Conservation (phyloP, 2,329 filamentous ascomycete genomes). For the Colletotrichum kahawae region DNA sequence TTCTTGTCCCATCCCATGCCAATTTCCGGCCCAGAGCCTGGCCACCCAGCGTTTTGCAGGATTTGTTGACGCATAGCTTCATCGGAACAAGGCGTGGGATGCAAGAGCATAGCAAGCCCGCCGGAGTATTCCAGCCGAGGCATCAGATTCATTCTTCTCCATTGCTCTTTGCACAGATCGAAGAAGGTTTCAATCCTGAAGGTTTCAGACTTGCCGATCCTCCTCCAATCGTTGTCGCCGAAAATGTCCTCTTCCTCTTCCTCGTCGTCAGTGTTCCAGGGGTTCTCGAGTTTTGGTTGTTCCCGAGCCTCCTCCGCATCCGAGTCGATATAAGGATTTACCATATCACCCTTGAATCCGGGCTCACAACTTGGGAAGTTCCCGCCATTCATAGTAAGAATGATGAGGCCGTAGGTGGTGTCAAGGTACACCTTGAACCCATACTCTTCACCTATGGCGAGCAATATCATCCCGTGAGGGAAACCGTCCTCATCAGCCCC, state of each 20-base stretch:
- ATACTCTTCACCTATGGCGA: background rate
- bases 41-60: background rate
- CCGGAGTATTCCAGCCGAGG: too few relatives aligned
- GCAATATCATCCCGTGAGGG: background rate
- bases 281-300: rapidly evolving
- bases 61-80: background rate
- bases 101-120: background rate
- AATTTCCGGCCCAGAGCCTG: background rate
- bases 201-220: background rate
- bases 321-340: background rate
- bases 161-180: background rate
- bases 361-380: background rate
- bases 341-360: background rate
- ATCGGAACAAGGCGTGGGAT: background rate
- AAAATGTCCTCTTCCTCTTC: background rate
- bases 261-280: background rate
- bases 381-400: background rate
- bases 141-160: background rate
- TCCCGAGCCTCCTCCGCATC: background rate
- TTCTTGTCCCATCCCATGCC: background rate
- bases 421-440: background rate
- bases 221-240: background rate
- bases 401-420: background rate
- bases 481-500: background rate
- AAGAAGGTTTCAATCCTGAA: background rate